A percentile compares a stretch with the other conserved stretches of the same genome.
These are phyloP conservation scores for Populus simonii DNA, from an alignment of 345 rosid species.

Conservation along the genomic window DNA sequence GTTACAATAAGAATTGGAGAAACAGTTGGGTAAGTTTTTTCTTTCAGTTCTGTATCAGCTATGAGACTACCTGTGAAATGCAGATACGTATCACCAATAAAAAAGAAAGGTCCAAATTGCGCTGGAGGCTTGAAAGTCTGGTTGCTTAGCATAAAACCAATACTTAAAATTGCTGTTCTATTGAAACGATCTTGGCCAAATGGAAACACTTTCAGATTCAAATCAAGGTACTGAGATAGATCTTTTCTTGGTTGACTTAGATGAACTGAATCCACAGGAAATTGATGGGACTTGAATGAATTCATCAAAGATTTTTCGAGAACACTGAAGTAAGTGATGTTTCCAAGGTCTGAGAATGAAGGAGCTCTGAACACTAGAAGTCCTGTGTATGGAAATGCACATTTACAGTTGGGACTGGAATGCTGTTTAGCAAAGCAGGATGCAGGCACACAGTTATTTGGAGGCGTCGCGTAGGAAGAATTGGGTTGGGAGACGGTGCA, in stretches of 20 bases:
- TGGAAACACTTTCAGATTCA: slow-evolving; percentile 58
- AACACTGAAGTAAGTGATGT: slow-evolving; percentile 24
- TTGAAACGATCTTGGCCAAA: slow-evolving; percentile 44
- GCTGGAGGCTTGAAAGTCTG: slow-evolving; percentile 61
- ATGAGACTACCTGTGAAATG: slow-evolving; percentile 48
- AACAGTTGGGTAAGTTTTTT: background rate
- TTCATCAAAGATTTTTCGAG: slow-evolving; percentile 35
- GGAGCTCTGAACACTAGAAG: slow-evolving; percentile 54
- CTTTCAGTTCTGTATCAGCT: background rate
- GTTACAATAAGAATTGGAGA: background rate
- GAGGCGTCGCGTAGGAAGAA: slow-evolving; percentile 39
- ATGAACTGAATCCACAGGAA: slow-evolving; percentile 62
- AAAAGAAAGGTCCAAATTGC: slow-evolving; percentile 59
- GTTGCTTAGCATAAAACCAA: slow-evolving; percentile 58
- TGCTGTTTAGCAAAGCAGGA: slow-evolving; percentile 34
- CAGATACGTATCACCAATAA: slow-evolving; percentile 32
- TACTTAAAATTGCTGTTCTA: slow-evolving; percentile 29
- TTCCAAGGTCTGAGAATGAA: slow-evolving; percentile 57
- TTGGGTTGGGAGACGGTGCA: slow-evolving; percentile 35
- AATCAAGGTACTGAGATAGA: slow-evolving; percentile 34
- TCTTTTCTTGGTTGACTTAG: slow-evolving; percentile 59
- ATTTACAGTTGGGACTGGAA: slow-evolving; percentile 61
- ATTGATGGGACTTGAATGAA: slow-evolving; percentile 26
- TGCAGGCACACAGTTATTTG: slow-evolving; percentile 39
- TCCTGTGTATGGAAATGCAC: slow-evolving; percentile 70